phyloP scores from a whole-genome alignment of 176 grass and related monocot genomes.

The Zizania latifolia region DNA sequence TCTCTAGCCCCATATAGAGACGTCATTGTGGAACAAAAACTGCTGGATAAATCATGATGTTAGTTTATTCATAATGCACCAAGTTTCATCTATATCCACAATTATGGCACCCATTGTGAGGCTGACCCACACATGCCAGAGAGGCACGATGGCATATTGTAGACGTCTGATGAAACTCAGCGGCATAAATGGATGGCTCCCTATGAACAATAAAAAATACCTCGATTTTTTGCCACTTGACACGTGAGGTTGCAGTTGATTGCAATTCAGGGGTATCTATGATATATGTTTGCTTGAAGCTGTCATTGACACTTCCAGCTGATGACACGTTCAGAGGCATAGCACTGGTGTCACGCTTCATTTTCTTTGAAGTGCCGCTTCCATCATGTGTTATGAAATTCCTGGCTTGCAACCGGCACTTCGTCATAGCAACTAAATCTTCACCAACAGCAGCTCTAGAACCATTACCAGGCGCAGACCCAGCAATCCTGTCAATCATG shows the following conservation, averaged over 20 bases:
- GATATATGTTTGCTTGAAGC: slow-evolving; percentile 54
- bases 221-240: slow-evolving; percentile 68
- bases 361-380: slow-evolving; percentile 81
- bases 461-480: slow-evolving; percentile 91
- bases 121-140: too few relatives aligned
- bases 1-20: not conserved
- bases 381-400: slow-evolving; percentile 88
- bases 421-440: slow-evolving; percentile 97
- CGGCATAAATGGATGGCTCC: not conserved
- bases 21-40: not conserved
- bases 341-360: slow-evolving; percentile 95
- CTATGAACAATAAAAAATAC: slow-evolving; percentile 36
- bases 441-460: slow-evolving; percentile 93
- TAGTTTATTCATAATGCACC: not conserved
- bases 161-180: too few relatives aligned
- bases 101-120: not conserved
- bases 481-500: slow-evolving; percentile 90
- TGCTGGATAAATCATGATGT: not conserved
- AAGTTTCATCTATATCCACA: not conserved
- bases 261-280: slow-evolving; percentile 64
- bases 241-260: slow-evolving; percentile 78
- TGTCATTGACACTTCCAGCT: slow-evolving; percentile 72
- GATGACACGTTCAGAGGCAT: slow-evolving; percentile 84
- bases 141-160: too few relatives aligned
- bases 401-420: slow-evolving; percentile 93